Conservation (phyloP, 805 yeast species). For the Zygoascus flipseniorum region DNA sequence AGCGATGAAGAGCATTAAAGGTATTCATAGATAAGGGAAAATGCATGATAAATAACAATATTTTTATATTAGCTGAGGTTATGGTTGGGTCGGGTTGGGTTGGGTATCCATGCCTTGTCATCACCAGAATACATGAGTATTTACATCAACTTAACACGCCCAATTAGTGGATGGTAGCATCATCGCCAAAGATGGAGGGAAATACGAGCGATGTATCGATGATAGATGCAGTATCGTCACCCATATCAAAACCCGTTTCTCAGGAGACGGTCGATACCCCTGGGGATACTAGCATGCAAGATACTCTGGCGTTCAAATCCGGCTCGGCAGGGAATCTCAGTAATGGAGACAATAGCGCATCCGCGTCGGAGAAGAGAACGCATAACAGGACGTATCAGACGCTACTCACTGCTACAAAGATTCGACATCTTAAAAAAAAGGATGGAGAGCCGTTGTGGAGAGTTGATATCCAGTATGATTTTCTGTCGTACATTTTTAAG, state of each 20-base stretch:
- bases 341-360: background rate
- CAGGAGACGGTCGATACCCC: background rate
- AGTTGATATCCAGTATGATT: conserved; percentile 76
- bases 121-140: background rate
- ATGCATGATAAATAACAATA: background rate
- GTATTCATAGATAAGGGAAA: background rate
- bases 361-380: background rate
- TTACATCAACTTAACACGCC: background rate
- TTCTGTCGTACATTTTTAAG: conserved; percentile 54
- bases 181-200: background rate
- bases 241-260: background rate
- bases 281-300: background rate
- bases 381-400: conserved; percentile 14
- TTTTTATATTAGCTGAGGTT: background rate
- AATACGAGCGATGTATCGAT: background rate
- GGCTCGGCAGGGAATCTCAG: background rate
- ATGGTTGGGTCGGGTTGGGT: background rate
- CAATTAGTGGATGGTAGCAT: background rate
- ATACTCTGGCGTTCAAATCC: background rate
- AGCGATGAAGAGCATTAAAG: background rate
- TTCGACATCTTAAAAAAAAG: conserved; percentile 56
- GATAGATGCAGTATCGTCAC: background rate
- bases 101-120: background rate
- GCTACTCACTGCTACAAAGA: conserved; percentile 25
- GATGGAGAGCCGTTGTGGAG: conserved; percentile 94